Percentiles rank a stretch among this genome's conserved stretches.
Conservation (phyloP, 2,329 filamentous ascomycete species). For the Chrysoporthe cubensis region DNA sequence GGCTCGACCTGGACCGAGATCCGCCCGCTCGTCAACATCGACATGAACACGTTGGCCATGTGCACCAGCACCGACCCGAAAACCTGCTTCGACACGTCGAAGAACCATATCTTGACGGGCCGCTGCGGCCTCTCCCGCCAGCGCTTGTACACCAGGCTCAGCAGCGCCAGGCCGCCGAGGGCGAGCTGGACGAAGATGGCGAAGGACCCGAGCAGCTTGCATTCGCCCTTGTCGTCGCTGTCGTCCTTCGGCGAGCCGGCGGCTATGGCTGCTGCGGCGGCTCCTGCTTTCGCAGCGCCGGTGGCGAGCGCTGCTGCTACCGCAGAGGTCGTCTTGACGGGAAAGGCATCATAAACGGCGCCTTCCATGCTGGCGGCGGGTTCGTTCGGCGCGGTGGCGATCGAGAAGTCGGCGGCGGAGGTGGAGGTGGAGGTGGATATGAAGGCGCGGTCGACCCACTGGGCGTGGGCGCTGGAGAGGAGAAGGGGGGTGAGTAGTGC, state of each 20-base stretch:
- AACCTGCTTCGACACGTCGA: constrained; percentile 96
- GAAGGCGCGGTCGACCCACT: constrained; percentile 15
- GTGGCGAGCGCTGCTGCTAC: constrained; percentile 17
- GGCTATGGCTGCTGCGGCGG: constrained; percentile 17
- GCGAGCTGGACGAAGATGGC: constrained; percentile 88
- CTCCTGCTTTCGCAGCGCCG: constrained; percentile 1
- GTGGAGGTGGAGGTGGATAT: constrained; percentile 7
- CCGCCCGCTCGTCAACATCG: constrained; percentile 88
- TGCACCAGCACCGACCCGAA: constrained; percentile 92
- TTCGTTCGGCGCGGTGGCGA: constrained; percentile 23
- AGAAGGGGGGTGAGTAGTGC: constrained; percentile 13
- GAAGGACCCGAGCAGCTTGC: constrained; percentile 85
- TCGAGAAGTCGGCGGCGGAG: constrained; percentile 21
- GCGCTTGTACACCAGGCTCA: constrained; percentile 90
- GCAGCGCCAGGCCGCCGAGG: constrained; percentile 79
- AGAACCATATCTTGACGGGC: constrained; percentile 95
- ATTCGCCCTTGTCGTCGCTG: constrained; percentile 70
- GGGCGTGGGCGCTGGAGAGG: constrained; percentile 8
- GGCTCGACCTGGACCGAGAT: constrained; percentile 69
- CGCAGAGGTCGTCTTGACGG: constrained; percentile 11
- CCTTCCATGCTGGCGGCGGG: constrained; percentile 14
- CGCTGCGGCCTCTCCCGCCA: constrained; percentile 91
- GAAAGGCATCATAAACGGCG: constrained; percentile 13
- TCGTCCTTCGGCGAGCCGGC: constrained; percentile 32
- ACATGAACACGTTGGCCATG: constrained; percentile 92